These are phyloP conservation scores for Phytophthora tubulina DNA, from an alignment of 352 stramenopile species.

Conservation along the genomic window DNA sequence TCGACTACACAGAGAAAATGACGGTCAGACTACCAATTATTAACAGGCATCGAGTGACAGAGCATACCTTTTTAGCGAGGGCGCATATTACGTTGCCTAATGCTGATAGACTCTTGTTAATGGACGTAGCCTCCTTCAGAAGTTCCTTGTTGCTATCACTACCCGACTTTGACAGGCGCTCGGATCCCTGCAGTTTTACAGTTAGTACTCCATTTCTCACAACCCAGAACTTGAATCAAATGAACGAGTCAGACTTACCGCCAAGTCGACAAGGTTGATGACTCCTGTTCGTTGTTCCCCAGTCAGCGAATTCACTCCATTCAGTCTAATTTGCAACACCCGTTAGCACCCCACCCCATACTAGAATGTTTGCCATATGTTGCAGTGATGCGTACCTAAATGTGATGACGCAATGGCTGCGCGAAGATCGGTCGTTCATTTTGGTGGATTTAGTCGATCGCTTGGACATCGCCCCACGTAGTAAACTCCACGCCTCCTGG, in stretches of 20 bases:
- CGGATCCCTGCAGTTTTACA: constrained; percentile 66
- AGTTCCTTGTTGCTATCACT: constrained; percentile 79
- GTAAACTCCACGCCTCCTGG: constrained; percentile 69
- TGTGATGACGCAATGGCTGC: constrained; percentile 88
- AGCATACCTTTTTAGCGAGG: constrained; percentile 79
- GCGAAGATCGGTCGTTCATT: constrained; percentile 87
- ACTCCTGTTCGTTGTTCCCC: constrained; percentile 67
- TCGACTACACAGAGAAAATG: constrained; percentile 44
- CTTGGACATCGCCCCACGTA: constrained; percentile 66
- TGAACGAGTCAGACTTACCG: constrained; percentile 48
- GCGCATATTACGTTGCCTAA: constrained; percentile 88
- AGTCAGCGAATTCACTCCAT: constrained; percentile 68
- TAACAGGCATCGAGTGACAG: neutral
- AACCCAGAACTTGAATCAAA: neutral
- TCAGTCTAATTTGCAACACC: constrained; percentile 47
- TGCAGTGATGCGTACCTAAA: constrained; percentile 59
- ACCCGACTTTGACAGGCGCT: constrained; percentile 84
- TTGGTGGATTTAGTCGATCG: constrained; percentile 86
- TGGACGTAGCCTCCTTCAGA: constrained; percentile 85
- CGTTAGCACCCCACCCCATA: neutral
- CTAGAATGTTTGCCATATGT: neutral
- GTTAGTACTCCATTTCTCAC: constrained; percentile 8
- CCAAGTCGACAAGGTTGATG: constrained; percentile 85
- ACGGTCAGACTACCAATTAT: neutral
- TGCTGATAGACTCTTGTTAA: constrained; percentile 90